A percentile compares a stretch with the other conserved stretches of the same genome.
Conservation (phyloP, 73 alveolate genomes). For the Symbiodinium pilosum region DNA sequence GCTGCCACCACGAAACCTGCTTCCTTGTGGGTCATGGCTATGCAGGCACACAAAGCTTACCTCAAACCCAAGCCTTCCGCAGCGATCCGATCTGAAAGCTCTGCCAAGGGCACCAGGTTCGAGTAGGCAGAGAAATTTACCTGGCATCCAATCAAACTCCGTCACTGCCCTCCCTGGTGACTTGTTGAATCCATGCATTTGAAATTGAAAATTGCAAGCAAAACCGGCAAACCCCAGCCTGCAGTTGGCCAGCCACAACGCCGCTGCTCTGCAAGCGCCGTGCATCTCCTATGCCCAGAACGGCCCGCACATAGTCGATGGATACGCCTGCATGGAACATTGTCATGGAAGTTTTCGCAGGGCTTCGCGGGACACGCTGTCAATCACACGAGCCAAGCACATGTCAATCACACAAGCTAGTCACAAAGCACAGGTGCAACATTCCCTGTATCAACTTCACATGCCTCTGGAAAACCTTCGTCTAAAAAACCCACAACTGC, state of each 20-base stretch:
- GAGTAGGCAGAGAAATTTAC: slow-evolving; percentile 28
- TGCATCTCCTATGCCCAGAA: neutral
- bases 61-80: neutral
- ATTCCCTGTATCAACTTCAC: too few relatives aligned
- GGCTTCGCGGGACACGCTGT: too few relatives aligned
- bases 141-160: neutral
- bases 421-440: too few relatives aligned
- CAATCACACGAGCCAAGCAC: too few relatives aligned
- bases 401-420: too few relatives aligned
- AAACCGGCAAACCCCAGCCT: neutral
- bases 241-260: neutral
- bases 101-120: neutral
- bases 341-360: too few relatives aligned
- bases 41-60: too few relatives aligned
- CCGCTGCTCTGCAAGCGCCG: slow-evolving; percentile 16
- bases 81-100: neutral
- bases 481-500: too few relatives aligned
- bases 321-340: too few relatives aligned
- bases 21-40: too few relatives aligned
- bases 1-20: neutral
- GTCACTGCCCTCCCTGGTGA: neutral
- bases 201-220: too few relatives aligned
- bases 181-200: neutral
- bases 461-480: too few relatives aligned
- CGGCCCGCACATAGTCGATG: slow-evolving; percentile 1